Base-by-base conservation (phyloP, 805 yeast genomes). In the Saccharomyces paradoxus region DNA sequence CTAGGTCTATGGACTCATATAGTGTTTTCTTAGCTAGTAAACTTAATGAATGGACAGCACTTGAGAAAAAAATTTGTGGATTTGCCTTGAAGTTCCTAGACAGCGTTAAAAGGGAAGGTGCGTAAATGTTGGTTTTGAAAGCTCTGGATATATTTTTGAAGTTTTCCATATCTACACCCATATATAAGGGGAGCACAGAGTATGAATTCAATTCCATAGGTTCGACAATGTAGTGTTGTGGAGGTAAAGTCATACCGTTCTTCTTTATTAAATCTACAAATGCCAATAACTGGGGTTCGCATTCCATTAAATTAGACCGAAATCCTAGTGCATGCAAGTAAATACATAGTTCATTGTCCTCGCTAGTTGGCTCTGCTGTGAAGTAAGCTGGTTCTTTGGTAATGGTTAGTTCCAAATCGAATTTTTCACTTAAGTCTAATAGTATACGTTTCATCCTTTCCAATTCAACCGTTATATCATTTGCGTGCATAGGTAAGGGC, bases 161-260 rank as follows among this genome's bases (percentile, higher is more conserved):
- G 51, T 63, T 63, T 14, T 55, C 57, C 51, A 57, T 58, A 27
- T 62, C 62, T 13, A 59, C 53, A n/a, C 68, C 68, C 13, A 58
- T 54, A 26, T 58, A 55, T 13, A 55, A 50, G 8, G 71, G 69
- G 26, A 67, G 46, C 2, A 62, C 46, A 14, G 69, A 60, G 24
- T 52, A 48, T 5, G 67, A 58, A 13, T 58, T 59, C 28, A 68
- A 29, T n/a, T 57, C 58, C 14, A 66, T 48, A 41, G 50, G 55
- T 51, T 64, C 61, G 14, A 66, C 53, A 29, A 64, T 53, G n/a
- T 53, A 37, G 29, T 48, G 51, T 12, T 41, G 22, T 12, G 54
- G 44, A 6, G 58, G 30, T 13, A 41, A 26, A 46, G 29, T 46
- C 30, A 28, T 46, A 8, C 49, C 12, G 17, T 41, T 41, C 6